Evolutionary conservation across 345 rosid genomes (phyloP), one percentile per base, ranked within the genome.

Genomic region (Erucastrum elatum): DNA sequence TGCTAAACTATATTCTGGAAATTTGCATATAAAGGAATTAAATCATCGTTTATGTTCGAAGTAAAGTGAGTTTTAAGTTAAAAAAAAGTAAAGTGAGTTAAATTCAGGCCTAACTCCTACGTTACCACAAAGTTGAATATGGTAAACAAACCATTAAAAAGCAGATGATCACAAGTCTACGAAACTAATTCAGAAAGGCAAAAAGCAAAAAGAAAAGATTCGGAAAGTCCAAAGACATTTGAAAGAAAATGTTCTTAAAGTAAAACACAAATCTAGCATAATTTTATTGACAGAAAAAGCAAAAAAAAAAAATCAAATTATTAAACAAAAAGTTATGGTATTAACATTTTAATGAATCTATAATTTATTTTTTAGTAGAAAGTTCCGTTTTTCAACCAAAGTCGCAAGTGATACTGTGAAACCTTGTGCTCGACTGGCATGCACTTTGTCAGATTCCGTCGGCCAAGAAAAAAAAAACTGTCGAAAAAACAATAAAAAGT

Each of bases 391-490:
- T 37, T 12, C 2, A 72, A 72, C 69, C 26, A 1, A 78, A 72
- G 73, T 71, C 21, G 70, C 58, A 66, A 66, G 75, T 46, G 70
- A 66, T 56, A 11, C 46, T 66, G 61, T 44, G 64, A 70, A 64
- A 44, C 75, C 49, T 68, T 39, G 75, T 81, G 84, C 81, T 68
- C 17, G 44, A 53, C 88, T 85, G 91, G 85, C 87, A 75, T 75
- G 84, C 89, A 81, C 88, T 82, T 85, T 83, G 88, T 70, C 86
- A 70, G 79, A 16, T 78, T 76, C 75, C 81, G 58, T 81, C 82
- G 77, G 77, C 67, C 46, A 64, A 64, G 41, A 68, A 21, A 58
- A 25, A 33, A 53, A 79, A 34, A 62, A 74, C 78, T 49, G 74
- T 68, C 66, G 31, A 75, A 75, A 71, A 27, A 6, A 39, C 25